Evolutionary conservation across 2,329 filamentous ascomycete genomes (phyloP).

Genomic region (Tolypocladium amazonense): DNA sequence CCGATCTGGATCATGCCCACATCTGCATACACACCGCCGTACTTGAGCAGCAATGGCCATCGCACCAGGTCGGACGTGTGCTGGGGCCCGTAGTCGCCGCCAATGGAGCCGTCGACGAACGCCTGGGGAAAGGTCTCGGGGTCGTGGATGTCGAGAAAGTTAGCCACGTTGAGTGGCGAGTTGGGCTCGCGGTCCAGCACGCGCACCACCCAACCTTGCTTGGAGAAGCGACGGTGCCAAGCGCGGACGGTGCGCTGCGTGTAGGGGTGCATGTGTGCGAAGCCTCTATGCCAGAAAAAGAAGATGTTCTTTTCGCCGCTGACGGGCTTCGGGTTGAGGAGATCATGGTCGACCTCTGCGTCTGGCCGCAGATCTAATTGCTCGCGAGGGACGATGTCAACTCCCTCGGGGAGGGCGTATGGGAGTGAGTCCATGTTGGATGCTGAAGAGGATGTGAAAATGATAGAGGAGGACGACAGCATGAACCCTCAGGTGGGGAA

Average conservation of each 20-base stretch:
- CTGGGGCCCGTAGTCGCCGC: conserved; percentile 38
- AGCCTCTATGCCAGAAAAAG: conserved; percentile 48
- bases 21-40: conserved; percentile 49
- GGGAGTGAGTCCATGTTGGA: not conserved
- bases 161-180: conserved; percentile 35
- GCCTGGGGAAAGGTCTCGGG: conserved; percentile 33
- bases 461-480: not conserved
- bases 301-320: conserved; percentile 41
- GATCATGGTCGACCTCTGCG: conserved; percentile 29
- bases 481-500: not conserved
- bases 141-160: conserved; percentile 36
- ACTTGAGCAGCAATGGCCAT: conserved; percentile 42
- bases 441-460: not conserved
- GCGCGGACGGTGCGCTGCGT: conserved; percentile 40
- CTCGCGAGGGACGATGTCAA: conserved; percentile 26
- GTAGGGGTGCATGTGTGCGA: conserved; percentile 36
- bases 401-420: conserved; percentile 16
- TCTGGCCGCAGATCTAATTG: conserved; percentile 35
- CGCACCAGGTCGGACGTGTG: conserved; percentile 49
- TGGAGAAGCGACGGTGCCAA: conserved; percentile 42
- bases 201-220: conserved; percentile 40
- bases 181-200: conserved; percentile 33
- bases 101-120: conserved; percentile 36
- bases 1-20: conserved; percentile 47
- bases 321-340: conserved; percentile 27